phyloP scores from a whole-genome alignment of 331 rosid genomes.

The Erythrophleum ivorense region DNA sequence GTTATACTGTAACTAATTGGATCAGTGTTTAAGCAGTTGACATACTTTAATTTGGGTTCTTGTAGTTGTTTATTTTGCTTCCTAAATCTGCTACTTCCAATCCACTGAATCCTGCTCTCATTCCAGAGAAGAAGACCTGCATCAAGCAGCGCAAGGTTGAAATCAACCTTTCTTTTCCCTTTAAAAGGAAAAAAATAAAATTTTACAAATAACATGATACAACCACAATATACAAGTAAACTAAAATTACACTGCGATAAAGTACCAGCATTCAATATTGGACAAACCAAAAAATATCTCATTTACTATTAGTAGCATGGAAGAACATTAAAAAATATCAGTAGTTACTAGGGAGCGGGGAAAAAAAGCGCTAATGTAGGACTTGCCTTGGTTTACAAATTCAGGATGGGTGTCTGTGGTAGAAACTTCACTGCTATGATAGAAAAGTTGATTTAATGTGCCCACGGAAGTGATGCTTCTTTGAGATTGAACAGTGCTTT shows the following conservation, averaged over 20 bases:
- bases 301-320: background rate
- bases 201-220: background rate
- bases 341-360: background rate
- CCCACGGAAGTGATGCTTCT: conserved; percentile 13
- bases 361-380: background rate
- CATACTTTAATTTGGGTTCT: conserved; percentile 10
- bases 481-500: conserved; percentile 14
- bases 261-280: background rate
- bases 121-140: conserved; percentile 26
- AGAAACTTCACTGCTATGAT: conserved; percentile 13
- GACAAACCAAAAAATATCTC: background rate
- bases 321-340: conserved; percentile 2
- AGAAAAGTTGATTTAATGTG: conserved; percentile 29
- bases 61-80: conserved; percentile 5
- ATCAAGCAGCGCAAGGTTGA: background rate
- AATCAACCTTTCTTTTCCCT: background rate
- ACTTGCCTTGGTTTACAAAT: conserved; percentile 26
- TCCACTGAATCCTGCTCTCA: conserved; percentile 25
- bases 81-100: conserved; percentile 5
- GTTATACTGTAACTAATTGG: background rate
- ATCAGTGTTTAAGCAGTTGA: background rate
- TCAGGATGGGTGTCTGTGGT: conserved; percentile 1
- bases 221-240: background rate
- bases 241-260: background rate
- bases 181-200: background rate